phyloP scores from a whole-genome alignment of 2,329 filamentous ascomycete genomes.

The Aureobasidium pullulans region DNA sequence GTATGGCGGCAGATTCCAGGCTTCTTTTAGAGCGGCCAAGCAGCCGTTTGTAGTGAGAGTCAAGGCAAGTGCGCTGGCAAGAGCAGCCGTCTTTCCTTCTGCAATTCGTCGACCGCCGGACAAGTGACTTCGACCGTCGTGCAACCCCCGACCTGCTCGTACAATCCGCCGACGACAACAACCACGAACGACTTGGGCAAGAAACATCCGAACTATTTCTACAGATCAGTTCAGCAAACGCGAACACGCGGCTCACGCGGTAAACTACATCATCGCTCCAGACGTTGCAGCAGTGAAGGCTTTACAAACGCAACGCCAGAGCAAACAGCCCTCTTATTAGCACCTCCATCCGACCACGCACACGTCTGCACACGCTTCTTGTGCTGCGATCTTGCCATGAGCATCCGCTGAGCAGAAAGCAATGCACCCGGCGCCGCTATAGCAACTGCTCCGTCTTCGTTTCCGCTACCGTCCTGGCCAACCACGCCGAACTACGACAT shows the following conservation, averaged over 20 bases:
- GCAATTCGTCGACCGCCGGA: background rate
- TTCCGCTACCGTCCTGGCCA: background rate
- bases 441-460: background rate
- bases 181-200: background rate
- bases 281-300: background rate
- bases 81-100: constrained; percentile 1
- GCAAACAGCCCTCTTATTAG: background rate
- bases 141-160: background rate
- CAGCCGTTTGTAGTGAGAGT: constrained; percentile 8
- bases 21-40: background rate
- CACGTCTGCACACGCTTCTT: constrained; percentile 12
- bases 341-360: background rate
- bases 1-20: background rate
- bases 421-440: constrained; percentile 12
- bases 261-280: background rate
- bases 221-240: background rate
- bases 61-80: constrained; percentile 5
- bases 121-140: background rate
- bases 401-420: constrained; percentile 13
- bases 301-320: constrained; percentile 5
- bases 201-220: background rate
- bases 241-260: background rate
- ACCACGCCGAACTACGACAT: background rate
- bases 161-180: background rate
- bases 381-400: constrained; percentile 9